phyloP scores from a whole-genome alignment of 495 filamentous ascomycete genomes.

The Penicillium canescens region DNA sequence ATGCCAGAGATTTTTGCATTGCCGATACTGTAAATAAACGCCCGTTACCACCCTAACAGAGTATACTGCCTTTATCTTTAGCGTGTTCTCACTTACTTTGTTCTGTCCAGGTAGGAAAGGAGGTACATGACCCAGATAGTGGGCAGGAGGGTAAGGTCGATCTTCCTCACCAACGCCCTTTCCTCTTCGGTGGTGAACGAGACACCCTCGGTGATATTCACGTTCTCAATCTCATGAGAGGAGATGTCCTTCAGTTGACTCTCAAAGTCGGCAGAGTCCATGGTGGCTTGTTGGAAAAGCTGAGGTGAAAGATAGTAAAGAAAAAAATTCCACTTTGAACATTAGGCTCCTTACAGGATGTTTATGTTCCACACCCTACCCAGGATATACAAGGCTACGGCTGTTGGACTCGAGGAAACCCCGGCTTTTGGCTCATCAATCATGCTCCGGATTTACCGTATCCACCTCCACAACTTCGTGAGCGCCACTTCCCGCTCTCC shows the following conservation, averaged over 20 bases:
- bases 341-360: too few relatives aligned
- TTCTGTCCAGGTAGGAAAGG: slow-evolving; percentile 41
- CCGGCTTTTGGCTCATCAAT: too few relatives aligned
- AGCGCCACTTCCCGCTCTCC: too few relatives aligned
- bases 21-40: slow-evolving; percentile 31
- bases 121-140: slow-evolving; percentile 53
- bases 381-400: too few relatives aligned
- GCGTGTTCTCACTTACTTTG: neutral
- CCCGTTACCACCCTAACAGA: neutral
- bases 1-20: slow-evolving; percentile 50
- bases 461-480: too few relatives aligned
- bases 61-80: neutral
- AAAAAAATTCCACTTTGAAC: too few relatives aligned
- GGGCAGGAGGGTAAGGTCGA: slow-evolving; percentile 52
- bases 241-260: slow-evolving; percentile 9
- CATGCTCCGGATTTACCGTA: too few relatives aligned
- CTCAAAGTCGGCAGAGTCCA: neutral
- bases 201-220: neutral
- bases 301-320: too few relatives aligned
- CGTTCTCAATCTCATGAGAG: slow-evolving; percentile 23
- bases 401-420: too few relatives aligned
- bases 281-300: too few relatives aligned
- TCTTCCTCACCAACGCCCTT: slow-evolving; percentile 43
- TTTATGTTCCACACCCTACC: too few relatives aligned
- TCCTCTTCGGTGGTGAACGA: slow-evolving; percentile 22